Conservation (phyloP, 441 rosid genomes). For the Corymbia citriodora region DNA sequence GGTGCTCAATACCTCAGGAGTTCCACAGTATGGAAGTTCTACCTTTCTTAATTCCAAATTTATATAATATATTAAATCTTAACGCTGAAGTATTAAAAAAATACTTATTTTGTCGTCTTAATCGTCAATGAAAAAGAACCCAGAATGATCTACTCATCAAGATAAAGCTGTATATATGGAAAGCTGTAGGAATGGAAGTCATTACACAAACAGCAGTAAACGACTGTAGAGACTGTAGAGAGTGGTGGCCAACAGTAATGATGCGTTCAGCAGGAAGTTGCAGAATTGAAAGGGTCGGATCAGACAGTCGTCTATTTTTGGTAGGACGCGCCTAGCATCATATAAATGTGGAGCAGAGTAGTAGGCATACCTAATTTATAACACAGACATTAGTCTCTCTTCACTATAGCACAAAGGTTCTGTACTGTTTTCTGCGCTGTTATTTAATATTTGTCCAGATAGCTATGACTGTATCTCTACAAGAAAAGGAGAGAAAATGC, state of each 20-base stretch:
- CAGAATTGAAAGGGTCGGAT: not conserved
- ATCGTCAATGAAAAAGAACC: not conserved
- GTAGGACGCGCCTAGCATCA: not conserved
- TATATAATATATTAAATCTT: not conserved
- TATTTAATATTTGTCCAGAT: not conserved
- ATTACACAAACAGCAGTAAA: not conserved
- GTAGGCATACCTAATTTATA: not conserved
- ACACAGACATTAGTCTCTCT: not conserved
- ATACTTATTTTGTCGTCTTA: not conserved
- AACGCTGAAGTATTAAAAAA: not conserved
- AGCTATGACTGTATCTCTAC: not conserved
- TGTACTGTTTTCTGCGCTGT: not conserved
- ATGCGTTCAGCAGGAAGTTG: not conserved
- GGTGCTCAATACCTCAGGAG: not conserved
- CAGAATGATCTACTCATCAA: not conserved
- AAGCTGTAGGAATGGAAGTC: not conserved
- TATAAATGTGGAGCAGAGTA: not conserved
- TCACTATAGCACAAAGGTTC: not conserved
- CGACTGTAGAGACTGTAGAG: not conserved
- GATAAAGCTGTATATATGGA: not conserved
- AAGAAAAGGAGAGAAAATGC: not conserved
- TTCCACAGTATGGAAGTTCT: not conserved
- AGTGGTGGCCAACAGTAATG: not conserved
- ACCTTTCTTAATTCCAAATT: not conserved
- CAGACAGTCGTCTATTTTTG: not conserved